These are phyloP conservation scores for Cucumis cinereus DNA, from an alignment of 306 rosid genomes.

Conservation along the genomic window DNA sequence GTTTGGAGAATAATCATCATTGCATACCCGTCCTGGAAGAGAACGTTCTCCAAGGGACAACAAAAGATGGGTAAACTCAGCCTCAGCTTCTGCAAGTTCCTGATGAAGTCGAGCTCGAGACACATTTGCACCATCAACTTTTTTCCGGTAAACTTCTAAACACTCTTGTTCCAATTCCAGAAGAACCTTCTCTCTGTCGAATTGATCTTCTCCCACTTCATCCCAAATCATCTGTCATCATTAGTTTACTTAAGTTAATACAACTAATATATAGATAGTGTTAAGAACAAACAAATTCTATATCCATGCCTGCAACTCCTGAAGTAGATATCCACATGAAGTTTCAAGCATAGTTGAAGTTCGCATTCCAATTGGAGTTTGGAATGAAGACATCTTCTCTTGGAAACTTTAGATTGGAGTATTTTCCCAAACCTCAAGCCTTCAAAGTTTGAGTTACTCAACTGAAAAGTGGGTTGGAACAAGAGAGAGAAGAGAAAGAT, in stretches of 20 bases:
- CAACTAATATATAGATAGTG: not conserved
- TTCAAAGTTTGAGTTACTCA: slow-evolving; percentile 21
- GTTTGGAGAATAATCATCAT: not conserved
- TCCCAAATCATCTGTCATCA: slow-evolving; percentile 82
- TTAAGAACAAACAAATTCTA: slow-evolving; percentile 6
- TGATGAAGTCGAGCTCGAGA: slow-evolving; percentile 88
- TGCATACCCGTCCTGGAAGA: slow-evolving; percentile 79
- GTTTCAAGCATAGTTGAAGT: slow-evolving; percentile 64
- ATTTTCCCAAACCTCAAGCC: slow-evolving; percentile 11
- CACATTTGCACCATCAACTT: slow-evolving; percentile 76
- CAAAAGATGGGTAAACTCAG: slow-evolving; percentile 91
- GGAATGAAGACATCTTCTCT: slow-evolving; percentile 53
- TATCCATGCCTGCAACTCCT: slow-evolving; percentile 78
- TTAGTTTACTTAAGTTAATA: not conserved
- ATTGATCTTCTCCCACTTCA: slow-evolving; percentile 90
- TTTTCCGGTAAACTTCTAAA: slow-evolving; percentile 65
- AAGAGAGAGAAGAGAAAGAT: slow-evolving; percentile 15
- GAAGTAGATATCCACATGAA: slow-evolving; percentile 81
- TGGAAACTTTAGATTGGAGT: not conserved
- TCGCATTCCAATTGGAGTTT: slow-evolving; percentile 60
- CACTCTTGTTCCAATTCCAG: slow-evolving; percentile 88
- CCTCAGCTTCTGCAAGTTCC: slow-evolving; percentile 92
- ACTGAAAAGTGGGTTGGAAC: slow-evolving; percentile 13
- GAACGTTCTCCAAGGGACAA: slow-evolving; percentile 90
- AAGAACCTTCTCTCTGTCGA: slow-evolving; percentile 76